phyloP scores from a whole-genome alignment of 2,329 filamentous ascomycete genomes.

The Fusarium sp. region DNA sequence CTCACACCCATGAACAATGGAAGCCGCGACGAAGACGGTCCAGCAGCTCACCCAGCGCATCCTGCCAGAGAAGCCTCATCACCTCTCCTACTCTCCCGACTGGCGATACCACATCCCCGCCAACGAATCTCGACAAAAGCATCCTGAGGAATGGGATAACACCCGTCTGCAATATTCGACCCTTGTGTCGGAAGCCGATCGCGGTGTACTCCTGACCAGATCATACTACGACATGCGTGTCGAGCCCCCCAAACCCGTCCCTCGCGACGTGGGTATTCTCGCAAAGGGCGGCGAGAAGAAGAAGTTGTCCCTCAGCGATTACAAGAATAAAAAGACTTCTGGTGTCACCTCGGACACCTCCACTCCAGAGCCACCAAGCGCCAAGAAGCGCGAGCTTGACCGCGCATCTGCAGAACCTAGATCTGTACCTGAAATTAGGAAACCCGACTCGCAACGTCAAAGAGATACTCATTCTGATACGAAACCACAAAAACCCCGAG shows the following conservation, averaged over 20 bases:
- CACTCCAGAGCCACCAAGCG: slow-evolving; percentile 54
- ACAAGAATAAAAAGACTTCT: slow-evolving; percentile 68
- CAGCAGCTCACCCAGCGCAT: slow-evolving; percentile 67
- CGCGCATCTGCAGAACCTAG: slow-evolving; percentile 48
- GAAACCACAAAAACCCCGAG: slow-evolving; percentile 52
- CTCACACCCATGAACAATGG: slow-evolving; percentile 65
- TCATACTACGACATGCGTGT: slow-evolving; percentile 71
- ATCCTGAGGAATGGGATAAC: slow-evolving; percentile 65
- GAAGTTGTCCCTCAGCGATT: slow-evolving; percentile 72
- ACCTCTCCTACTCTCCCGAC: slow-evolving; percentile 65
- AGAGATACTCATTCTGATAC: slow-evolving; percentile 49
- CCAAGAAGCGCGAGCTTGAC: slow-evolving; percentile 53
- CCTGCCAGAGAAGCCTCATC: slow-evolving; percentile 67
- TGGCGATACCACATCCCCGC: slow-evolving; percentile 63
- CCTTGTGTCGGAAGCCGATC: slow-evolving; percentile 70
- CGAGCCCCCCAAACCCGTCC: slow-evolving; percentile 60
- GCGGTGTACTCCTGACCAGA: slow-evolving; percentile 70
- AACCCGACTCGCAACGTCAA: slow-evolving; percentile 44
- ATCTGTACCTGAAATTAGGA: slow-evolving; percentile 42
- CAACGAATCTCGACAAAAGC: slow-evolving; percentile 54
- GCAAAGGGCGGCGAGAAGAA: slow-evolving; percentile 64
- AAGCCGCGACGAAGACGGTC: slow-evolving; percentile 71
- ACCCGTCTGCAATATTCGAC: slow-evolving; percentile 70
- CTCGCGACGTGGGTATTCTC: slow-evolving; percentile 58
- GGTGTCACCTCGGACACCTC: slow-evolving; percentile 55